Base-by-base conservation (phyloP, 192 early-diverging fungal species). In the Backusella parvicylindrica region DNA sequence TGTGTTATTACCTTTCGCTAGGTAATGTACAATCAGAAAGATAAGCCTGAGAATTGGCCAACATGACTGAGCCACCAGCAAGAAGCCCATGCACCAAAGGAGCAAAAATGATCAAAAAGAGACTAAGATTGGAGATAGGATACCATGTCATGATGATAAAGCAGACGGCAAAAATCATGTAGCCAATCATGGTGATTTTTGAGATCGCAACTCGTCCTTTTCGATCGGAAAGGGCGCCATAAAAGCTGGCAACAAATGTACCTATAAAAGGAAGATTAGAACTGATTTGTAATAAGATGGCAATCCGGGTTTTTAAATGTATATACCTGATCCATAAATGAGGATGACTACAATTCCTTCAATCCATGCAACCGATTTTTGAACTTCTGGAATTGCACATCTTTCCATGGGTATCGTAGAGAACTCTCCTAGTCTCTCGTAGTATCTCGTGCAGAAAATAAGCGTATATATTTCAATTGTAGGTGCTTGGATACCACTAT, bases 181-280 rank as follows among this genome's bases (percentile, higher is more conserved):
- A 68, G 18, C 80, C 80, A 32, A 82, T 7, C 8, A 53, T 18
- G 16, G 74, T 40, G 3, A 78, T 67, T 16, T 43, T 50, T 28
- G 75, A 15, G 8, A 82, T 69, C 16, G 72, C n/a, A 4, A 50
- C 21, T 16, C 80, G 56, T 31, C 80, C 80, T n/a, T 66, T 49
- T 37, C 63, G 35, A 64, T 82, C 80, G 11, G 80, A 78, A 23
- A 78, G 66, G 31, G 68, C 73, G 26, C 80, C 80, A 56, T 75
- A 82, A 40, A 65, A 78, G 12, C 72, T 66, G 18, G 76, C 72
- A 3, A 76, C 28, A 36, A 76, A 26, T 6, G 70, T 30, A 18
- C 68, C 75, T 75, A 28, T 47, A 60, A 60, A 60, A 26, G 53
- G 53, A 60, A 21, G n/a, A 23, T 64, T n/a, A 21, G 37, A 31